Evolutionary conservation across 2,329 filamentous ascomycete genomes (phyloP).

Genomic region (Colletotrichum sp.): DNA sequence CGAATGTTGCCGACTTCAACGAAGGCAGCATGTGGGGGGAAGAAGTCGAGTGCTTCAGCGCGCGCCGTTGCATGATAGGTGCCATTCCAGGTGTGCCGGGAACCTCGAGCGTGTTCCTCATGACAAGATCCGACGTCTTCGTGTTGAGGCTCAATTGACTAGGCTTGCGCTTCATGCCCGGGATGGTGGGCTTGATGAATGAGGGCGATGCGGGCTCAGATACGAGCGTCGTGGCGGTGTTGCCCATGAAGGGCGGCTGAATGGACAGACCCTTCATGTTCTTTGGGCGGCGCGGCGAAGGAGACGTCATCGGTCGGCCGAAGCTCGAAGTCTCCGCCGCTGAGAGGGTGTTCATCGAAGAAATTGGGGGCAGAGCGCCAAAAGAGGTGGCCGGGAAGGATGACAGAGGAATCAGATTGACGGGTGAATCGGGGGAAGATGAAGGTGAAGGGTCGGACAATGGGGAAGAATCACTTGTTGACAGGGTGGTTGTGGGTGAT

Average conservation of each 20-base stretch:
- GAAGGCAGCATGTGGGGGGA: slow-evolving; percentile 70
- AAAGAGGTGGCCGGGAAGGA: slow-evolving; percentile 70
- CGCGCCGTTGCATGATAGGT: slow-evolving; percentile 65
- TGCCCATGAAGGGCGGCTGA: slow-evolving; percentile 62
- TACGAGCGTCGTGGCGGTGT: slow-evolving; percentile 48
- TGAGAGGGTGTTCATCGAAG: slow-evolving; percentile 52
- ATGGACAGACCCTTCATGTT: slow-evolving; percentile 88
- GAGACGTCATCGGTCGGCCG: slow-evolving; percentile 69
- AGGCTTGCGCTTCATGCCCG: slow-evolving; percentile 74
- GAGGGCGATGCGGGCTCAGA: slow-evolving; percentile 75
- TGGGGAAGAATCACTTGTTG: slow-evolving; percentile 89
- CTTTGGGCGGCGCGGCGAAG: slow-evolving; percentile 73
- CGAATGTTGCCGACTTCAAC: slow-evolving; percentile 64
- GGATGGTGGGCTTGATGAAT: slow-evolving; percentile 82
- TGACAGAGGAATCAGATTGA: slow-evolving; percentile 73
- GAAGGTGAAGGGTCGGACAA: slow-evolving; percentile 90
- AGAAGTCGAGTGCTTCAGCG: slow-evolving; percentile 71
- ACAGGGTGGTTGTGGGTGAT: slow-evolving; percentile 92
- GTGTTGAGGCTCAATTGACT: slow-evolving; percentile 82
- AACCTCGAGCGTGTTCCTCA: slow-evolving; percentile 56
- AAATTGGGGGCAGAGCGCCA: slow-evolving; percentile 39
- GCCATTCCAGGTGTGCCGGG: slow-evolving; percentile 60
- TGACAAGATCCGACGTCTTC: slow-evolving; percentile 61
- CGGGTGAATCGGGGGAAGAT: slow-evolving; percentile 89
- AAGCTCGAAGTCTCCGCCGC: slow-evolving; percentile 44